phyloP scores from a whole-genome alignment of 306 rosid genomes.

The Prunus mume region DNA sequence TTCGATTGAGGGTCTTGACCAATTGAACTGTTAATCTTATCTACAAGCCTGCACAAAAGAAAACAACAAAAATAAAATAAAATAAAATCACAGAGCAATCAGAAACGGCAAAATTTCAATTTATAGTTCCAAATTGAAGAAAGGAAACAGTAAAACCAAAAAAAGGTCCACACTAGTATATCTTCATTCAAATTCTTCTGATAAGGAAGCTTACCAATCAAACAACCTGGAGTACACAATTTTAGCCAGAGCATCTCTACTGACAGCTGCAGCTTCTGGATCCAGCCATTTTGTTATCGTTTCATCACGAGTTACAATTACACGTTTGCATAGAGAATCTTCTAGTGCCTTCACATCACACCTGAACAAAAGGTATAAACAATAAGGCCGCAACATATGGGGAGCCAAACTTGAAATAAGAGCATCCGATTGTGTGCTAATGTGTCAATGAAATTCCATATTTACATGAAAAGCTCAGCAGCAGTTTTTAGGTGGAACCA shows the following conservation, averaged over 20 bases:
- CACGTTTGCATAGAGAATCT: constrained; percentile 99
- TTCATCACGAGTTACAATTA: constrained; percentile 96
- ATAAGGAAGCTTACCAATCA: constrained; percentile 71
- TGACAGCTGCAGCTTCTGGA: constrained; percentile 86
- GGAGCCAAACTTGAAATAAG: constrained; percentile 18
- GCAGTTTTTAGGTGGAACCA: constrained; percentile 77
- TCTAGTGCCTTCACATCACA: constrained; percentile 93
- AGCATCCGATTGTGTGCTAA: constrained; percentile 20
- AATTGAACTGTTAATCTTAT: constrained; percentile 81
- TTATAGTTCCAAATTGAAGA: constrained; percentile 17
- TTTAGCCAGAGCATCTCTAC: constrained; percentile 98
- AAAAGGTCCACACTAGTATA: constrained; percentile 9
- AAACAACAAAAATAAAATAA: neutral
- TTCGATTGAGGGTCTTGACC: constrained; percentile 96
- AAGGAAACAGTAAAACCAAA: constrained; percentile 15
- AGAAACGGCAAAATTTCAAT: constrained; percentile 1
- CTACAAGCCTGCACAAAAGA: constrained; percentile 78
- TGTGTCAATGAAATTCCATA: constrained; percentile 24
- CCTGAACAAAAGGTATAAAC: constrained; percentile 46
- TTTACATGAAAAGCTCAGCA: constrained; percentile 90
- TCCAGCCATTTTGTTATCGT: constrained; percentile 88
- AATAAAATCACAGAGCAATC: constrained; percentile 20
- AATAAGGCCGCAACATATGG: constrained; percentile 17
- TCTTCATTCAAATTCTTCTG: constrained; percentile 19
- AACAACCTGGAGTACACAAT: constrained; percentile 86